A percentile compares a stretch with the other conserved stretches of the same genome.
Conservation (phyloP, 1,284 basidiomycete genomes). For the Bjerkandera adusta region DNA sequence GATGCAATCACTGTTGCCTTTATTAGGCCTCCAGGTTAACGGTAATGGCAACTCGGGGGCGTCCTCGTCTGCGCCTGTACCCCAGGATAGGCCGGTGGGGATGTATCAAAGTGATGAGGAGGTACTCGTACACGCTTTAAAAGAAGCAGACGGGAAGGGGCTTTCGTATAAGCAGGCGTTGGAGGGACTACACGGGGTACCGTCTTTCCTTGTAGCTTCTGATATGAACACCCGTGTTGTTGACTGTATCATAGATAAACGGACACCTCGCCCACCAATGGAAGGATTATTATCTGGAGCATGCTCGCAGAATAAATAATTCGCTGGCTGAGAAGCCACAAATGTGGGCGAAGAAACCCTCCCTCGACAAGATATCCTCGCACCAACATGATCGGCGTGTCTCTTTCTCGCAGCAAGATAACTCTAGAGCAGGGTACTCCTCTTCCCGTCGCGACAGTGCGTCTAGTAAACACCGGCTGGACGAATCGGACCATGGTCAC, state of each 20-base stretch:
- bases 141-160: slow-evolving; percentile 31
- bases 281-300: slow-evolving; percentile 74
- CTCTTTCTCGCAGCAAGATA: not conserved
- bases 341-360: slow-evolving; percentile 18
- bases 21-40: not conserved
- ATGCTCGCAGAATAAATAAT: slow-evolving; percentile 58
- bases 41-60: not conserved
- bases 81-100: slow-evolving; percentile 58
- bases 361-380: slow-evolving; percentile 6
- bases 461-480: not conserved
- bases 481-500: not conserved
- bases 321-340: slow-evolving; percentile 5
- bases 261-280: slow-evolving; percentile 49
- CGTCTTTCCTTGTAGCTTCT: not conserved
- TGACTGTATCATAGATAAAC: slow-evolving; percentile 40
- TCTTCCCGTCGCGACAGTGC: slow-evolving; percentile 1
- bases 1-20: not conserved
- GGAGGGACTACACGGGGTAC: slow-evolving; percentile 40
- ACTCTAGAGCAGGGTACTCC: not conserved
- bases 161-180: slow-evolving; percentile 41
- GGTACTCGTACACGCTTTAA: slow-evolving; percentile 44
- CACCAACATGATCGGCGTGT: not conserved
- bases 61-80: too few species aligned
- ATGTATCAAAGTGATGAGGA: slow-evolving; percentile 48
- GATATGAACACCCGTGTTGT: slow-evolving; percentile 19